Percentiles rank a stretch among this genome's conserved stretches.
phyloP scores from a whole-genome alignment of 2,329 filamentous ascomycete genomes.

The Dothistroma septosporum region DNA sequence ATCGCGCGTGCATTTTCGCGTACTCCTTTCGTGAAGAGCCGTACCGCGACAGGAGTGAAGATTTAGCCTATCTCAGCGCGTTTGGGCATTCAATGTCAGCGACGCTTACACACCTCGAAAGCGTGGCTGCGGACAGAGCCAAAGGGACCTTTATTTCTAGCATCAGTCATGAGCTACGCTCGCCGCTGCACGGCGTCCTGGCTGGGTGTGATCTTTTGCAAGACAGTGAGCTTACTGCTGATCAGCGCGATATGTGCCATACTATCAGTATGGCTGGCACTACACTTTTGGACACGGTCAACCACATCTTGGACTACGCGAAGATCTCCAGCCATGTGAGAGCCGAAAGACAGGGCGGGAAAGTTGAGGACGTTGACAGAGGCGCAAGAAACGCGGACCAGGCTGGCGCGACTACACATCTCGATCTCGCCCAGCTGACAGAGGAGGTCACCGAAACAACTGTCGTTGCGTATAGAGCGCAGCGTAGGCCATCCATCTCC shows the following conservation, averaged over 20 bases:
- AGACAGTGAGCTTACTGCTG: conserved; percentile 39
- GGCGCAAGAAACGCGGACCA: conserved; percentile 9
- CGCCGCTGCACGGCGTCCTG: conserved; percentile 46
- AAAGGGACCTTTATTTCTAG: conserved; percentile 51
- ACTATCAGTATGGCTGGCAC: conserved; percentile 48
- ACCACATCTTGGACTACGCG: conserved; percentile 41
- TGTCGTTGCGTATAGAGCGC: conserved; percentile 14
- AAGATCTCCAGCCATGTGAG: conserved; percentile 39
- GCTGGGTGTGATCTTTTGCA: conserved; percentile 48
- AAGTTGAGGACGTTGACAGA: background rate
- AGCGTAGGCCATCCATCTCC: background rate
- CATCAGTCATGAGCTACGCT: conserved; percentile 50
- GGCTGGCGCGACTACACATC: conserved; percentile 5
- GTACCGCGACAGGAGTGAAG: conserved; percentile 23
- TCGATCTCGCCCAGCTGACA: conserved; percentile 27
- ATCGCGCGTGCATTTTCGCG: background rate
- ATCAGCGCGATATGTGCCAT: conserved; percentile 43
- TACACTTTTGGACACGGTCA: conserved; percentile 49
- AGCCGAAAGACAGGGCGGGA: background rate
- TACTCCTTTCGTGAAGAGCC: background rate
- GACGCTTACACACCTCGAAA: conserved; percentile 37
- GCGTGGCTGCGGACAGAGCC: conserved; percentile 40
- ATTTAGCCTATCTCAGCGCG: conserved; percentile 36
- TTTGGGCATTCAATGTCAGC: conserved; percentile 40
- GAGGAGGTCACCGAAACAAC: conserved; percentile 22